Evolutionary conservation across 495 filamentous ascomycete genomes (phyloP), one percentile per base, ranked within the genome.

Genomic region (Penicillium odoratum): DNA sequence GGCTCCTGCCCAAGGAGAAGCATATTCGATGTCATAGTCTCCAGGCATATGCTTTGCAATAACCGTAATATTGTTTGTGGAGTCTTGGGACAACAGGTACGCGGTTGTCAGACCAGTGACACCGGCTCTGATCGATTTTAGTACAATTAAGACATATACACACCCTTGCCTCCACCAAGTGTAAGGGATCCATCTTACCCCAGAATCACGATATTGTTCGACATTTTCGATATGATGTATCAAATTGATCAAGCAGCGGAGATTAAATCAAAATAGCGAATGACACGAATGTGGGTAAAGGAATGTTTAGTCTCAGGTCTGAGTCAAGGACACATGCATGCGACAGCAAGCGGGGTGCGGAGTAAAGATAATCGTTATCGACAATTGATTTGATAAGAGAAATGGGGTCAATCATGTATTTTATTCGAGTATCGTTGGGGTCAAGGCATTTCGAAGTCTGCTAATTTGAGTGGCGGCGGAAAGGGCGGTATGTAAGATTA

Each of bases 21-120:
- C 87, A 70, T 98, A 98, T 83, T 98, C 92, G 52, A 94, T 88
- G 66, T 97, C 93, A 75, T 96, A 97, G 77, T 98, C 94, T 36
- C 94, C 94, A 0, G 94, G 94, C 95, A 98, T 96, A 65, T 98
- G 93, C 70, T 97, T 97, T 25, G 92, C 91, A 3, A 93, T 78
- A 26, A 98, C 81, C 4, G 92, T 96, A 58, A 98, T 78, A 50
- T 84, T 83, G 63, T 86, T 86, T 25, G 81, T 72, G 4, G 78
- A 69, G 62, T 89, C 83, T 59, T 84, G 85, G 43, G 93, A 89
- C 28, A 98, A 83, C 16, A 90, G 73, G 34, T 96, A 82, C 7
- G 95, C 94, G 8, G 90, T 92, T n/a, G 94, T 98, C 53, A 98
- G 82, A 51, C 94, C 94, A 47, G 87, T 83, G 5, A 98, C 93